Evolutionary conservation across 345 rosid genomes (phyloP).

Genomic region (Lumnitzera littorea): DNA sequence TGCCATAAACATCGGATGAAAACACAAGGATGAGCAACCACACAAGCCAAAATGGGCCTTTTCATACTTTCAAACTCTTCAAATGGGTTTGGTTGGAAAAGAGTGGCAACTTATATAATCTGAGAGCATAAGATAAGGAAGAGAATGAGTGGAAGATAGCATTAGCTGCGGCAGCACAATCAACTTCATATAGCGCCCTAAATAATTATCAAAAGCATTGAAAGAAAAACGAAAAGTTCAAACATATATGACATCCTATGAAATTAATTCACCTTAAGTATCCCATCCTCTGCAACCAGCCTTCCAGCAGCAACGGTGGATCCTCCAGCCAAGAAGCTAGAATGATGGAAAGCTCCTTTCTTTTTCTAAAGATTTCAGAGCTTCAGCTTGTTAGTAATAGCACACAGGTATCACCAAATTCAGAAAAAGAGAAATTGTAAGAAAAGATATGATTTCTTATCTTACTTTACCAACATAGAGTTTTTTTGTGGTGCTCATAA

Average conservation of each 20-base stretch:
- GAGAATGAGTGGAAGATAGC: too few relatives aligned
- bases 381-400: background rate
- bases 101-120: too few relatives aligned
- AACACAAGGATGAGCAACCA: too few relatives aligned
- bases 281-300: constrained; percentile 54
- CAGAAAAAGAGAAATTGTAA: background rate
- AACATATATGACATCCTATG: background rate
- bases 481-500: constrained; percentile 70
- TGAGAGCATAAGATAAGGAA: too few relatives aligned
- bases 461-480: constrained; percentile 73
- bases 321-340: constrained; percentile 97
- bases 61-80: too few relatives aligned
- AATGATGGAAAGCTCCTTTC: constrained; percentile 93
- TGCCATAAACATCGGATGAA: too few relatives aligned
- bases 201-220: background rate
- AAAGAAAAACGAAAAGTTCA: background rate
- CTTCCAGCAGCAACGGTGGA: constrained; percentile 89
- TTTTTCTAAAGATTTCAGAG: constrained; percentile 44
- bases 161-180: too few relatives aligned
- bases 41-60: too few relatives aligned
- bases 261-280: constrained; percentile 49
- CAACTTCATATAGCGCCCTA: too few relatives aligned
- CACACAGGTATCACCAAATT: background rate
- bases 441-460: background rate
- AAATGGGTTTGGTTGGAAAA: too few relatives aligned